Conservation (phyloP, 106 monocot species). For the Gastrodia elata region DNA sequence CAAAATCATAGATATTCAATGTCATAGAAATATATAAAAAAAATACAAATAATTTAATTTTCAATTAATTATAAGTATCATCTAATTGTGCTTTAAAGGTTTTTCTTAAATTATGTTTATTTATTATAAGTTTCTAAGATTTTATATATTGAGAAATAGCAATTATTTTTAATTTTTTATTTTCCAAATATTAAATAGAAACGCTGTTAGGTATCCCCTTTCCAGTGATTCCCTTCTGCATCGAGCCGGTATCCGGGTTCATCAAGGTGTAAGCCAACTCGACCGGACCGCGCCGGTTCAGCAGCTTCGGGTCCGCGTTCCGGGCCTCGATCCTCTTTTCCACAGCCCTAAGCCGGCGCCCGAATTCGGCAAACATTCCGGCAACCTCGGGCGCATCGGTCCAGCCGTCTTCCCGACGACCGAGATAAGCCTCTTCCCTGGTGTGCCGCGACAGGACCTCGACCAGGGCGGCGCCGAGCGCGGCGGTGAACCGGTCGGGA, state of each 20-base stretch:
- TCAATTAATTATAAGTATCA: too few relatives aligned
- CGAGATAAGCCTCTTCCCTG: constrained; percentile 59
- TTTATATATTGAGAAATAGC: too few relatives aligned
- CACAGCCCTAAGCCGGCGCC: constrained; percentile 32
- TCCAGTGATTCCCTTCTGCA: constrained; percentile 45
- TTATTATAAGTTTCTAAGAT: too few relatives aligned
- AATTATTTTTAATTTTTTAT: too few relatives aligned
- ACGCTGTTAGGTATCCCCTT: constrained; percentile 73
- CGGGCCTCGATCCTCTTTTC: constrained; percentile 48
- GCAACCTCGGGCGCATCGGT: constrained; percentile 34
- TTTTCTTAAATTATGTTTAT: too few relatives aligned
- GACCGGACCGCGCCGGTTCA: constrained; percentile 50
- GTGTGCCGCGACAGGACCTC: constrained; percentile 62
- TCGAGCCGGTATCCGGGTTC: constrained; percentile 29
- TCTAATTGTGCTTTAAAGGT: too few relatives aligned
- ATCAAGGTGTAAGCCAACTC: constrained; percentile 58
- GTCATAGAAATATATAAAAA: too few relatives aligned
- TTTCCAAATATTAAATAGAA: too few relatives aligned
- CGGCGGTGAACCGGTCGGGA: constrained; percentile 40
- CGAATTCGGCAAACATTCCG: constrained; percentile 30
- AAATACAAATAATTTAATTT: too few relatives aligned
- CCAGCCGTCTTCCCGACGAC: constrained; percentile 42
- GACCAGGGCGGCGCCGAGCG: constrained; percentile 56
- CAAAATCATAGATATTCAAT: too few relatives aligned
- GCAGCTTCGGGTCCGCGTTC: constrained; percentile 30